A percentile compares a stretch with the other conserved stretches of the same genome.
phyloP scores from a whole-genome alignment of 176 grass and related monocot species.

The Stipa capillata region DNA sequence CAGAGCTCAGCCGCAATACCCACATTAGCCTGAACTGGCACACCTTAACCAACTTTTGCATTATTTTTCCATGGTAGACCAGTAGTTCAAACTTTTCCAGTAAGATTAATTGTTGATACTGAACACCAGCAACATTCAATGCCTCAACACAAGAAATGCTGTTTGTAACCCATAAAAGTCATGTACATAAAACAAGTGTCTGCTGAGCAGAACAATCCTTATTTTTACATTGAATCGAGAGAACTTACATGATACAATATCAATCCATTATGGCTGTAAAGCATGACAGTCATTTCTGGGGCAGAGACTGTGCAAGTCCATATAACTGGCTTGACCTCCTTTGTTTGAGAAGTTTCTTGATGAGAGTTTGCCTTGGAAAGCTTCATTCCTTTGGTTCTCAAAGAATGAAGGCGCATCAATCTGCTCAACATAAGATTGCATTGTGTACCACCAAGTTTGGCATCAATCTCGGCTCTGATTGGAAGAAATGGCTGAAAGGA shows the following conservation, averaged over 20 bases:
- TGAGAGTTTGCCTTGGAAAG: slow-evolving; percentile 50
- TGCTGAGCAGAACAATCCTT: not conserved
- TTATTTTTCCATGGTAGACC: not conserved
- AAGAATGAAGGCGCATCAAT: slow-evolving; percentile 58
- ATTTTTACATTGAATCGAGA: slow-evolving; percentile 15
- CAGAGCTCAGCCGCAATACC: not conserved
- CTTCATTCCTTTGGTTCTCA: slow-evolving; percentile 50
- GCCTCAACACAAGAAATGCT: not conserved
- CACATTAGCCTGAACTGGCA: not conserved
- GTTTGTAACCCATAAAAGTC: not conserved
- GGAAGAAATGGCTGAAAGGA: slow-evolving; percentile 69
- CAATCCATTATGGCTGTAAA: slow-evolving; percentile 71
- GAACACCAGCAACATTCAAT: not conserved
- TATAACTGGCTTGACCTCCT: slow-evolving; percentile 62
- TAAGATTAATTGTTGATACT: not conserved
- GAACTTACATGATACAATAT: slow-evolving; percentile 95
- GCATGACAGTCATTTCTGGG: slow-evolving; percentile 88
- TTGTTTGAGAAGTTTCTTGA: slow-evolving; percentile 46
- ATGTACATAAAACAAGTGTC: not conserved
- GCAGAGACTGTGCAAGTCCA: slow-evolving; percentile 93
- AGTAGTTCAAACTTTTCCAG: not conserved
- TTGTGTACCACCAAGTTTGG: slow-evolving; percentile 88
- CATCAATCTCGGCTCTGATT: slow-evolving; percentile 90
- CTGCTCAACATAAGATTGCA: slow-evolving; percentile 88
- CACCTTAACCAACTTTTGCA: slow-evolving; percentile 7